A percentile compares a stretch with the other conserved stretches of the same genome.
These are phyloP conservation scores for Fusarium udum DNA, from an alignment of 2,329 filamentous ascomycete species.

Conservation along the genomic window DNA sequence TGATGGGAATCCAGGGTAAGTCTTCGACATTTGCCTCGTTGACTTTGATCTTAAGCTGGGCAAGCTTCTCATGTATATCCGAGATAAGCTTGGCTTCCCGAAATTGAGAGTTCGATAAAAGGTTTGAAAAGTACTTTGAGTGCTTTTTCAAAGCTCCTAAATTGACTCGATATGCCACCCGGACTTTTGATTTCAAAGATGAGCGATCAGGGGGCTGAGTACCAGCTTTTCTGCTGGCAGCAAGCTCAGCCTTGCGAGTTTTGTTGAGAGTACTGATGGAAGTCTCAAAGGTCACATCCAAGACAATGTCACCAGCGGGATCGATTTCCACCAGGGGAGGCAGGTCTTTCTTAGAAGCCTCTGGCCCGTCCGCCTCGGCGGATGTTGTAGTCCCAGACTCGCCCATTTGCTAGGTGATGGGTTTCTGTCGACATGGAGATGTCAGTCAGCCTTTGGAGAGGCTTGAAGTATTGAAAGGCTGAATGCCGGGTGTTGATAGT, in stretches of 20 bases:
- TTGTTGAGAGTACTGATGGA: conserved; percentile 60
- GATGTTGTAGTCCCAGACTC: conserved; percentile 45
- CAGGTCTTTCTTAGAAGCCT: conserved; percentile 42
- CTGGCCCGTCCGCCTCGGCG: conserved; percentile 45
- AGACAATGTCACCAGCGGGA: conserved; percentile 69
- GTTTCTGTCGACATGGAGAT: conserved; percentile 41
- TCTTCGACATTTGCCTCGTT: conserved; percentile 58
- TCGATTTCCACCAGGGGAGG: conserved; percentile 61
- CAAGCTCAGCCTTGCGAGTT: conserved; percentile 52
- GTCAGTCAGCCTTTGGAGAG: conserved; percentile 21
- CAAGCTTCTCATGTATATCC: conserved; percentile 60
- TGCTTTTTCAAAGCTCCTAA: conserved; percentile 64
- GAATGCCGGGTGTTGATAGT: conserved; percentile 6
- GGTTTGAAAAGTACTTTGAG: conserved; percentile 75
- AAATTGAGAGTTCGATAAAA: conserved; percentile 72
- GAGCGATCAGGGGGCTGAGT: conserved; percentile 42
- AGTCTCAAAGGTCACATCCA: conserved; percentile 73
- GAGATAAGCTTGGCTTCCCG: conserved; percentile 67
- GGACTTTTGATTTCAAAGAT: conserved; percentile 50
- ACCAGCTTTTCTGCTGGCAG: conserved; percentile 45
- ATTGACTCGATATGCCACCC: conserved; percentile 68
- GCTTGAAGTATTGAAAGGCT: conserved; percentile 1
- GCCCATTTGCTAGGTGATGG: conserved; percentile 42
- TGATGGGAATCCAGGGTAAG: conserved; percentile 71
- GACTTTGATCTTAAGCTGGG: conserved; percentile 57